A percentile compares a stretch with the other conserved stretches of the same genome.
Conservation (phyloP, 176 grass and related monocot genomes). For the Carex littledalei region DNA sequence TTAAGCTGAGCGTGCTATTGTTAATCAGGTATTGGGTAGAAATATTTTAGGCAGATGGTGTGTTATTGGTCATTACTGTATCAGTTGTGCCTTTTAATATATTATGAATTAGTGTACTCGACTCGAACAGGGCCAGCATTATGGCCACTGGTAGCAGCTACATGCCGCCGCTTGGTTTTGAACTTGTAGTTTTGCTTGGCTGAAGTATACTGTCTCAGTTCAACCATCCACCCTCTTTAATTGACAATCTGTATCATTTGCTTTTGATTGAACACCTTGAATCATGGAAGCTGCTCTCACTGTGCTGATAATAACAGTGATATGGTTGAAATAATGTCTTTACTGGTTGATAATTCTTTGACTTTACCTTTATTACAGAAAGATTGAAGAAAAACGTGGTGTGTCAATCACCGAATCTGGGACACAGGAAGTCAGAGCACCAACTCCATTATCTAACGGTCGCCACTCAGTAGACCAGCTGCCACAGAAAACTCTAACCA, state of each 20-base stretch:
- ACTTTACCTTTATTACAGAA: conserved; percentile 42
- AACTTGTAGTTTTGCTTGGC: background rate
- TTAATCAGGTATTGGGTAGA: background rate
- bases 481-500: conserved; percentile 23
- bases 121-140: background rate
- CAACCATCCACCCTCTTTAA: background rate
- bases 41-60: background rate
- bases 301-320: background rate
- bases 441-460: conserved; percentile 52
- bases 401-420: conserved; percentile 67
- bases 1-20: background rate
- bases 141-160: background rate
- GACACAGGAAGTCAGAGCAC: conserved; percentile 44
- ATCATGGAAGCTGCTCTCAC: background rate
- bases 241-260: background rate
- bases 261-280: background rate
- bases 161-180: background rate
- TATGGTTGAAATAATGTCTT: background rate
- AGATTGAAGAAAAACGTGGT: conserved; percentile 96
- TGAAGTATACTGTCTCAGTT: background rate
- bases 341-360: background rate
- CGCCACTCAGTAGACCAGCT: conserved; percentile 37
- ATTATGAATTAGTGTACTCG: background rate
- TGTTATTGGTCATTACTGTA: background rate
- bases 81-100: background rate